Conservation (phyloP, 177 flowering plant species). For the Vitis hybrid region DNA sequence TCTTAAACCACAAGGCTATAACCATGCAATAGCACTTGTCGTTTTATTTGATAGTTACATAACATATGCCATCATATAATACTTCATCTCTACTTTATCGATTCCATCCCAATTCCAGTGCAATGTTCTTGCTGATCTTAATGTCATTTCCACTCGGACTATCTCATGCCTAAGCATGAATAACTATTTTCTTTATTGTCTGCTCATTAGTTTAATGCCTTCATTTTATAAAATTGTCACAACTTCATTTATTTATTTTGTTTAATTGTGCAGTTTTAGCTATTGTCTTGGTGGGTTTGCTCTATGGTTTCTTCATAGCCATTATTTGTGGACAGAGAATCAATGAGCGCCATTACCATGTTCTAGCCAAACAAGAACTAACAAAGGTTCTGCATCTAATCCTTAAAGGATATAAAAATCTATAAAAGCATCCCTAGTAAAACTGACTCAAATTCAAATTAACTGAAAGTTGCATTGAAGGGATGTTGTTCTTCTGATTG, state of each 20-base stretch:
- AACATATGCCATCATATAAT: too few relatives aligned
- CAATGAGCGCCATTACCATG: conserved; percentile 92
- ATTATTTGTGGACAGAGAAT: conserved; percentile 98
- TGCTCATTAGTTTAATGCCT: too few relatives aligned
- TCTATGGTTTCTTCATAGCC: conserved; percentile 97
- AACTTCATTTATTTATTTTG: neutral
- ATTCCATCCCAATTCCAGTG: too few relatives aligned
- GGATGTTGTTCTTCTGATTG: neutral
- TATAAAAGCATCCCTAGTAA: neutral
- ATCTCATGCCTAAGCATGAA: too few relatives aligned
- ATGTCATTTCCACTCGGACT: too few relatives aligned
- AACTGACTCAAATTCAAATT: neutral
- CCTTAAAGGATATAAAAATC: neutral
- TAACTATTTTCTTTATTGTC: too few relatives aligned
- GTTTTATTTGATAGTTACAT: too few relatives aligned
- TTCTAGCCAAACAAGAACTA: conserved; percentile 94
- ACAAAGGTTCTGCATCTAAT: conserved; percentile 65
- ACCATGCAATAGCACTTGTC: too few relatives aligned
- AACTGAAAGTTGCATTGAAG: neutral
- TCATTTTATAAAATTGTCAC: neutral
- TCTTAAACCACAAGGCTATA: too few relatives aligned
- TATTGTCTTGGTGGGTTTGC: conserved; percentile 90
- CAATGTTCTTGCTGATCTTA: too few relatives aligned
- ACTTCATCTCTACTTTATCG: too few relatives aligned
- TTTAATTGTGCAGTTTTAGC: conserved; percentile 63